A percentile compares a stretch with the other conserved stretches of the same genome.
Conservation (phyloP, 139 green algal genomes). For the Picochlorum sp. region DNA sequence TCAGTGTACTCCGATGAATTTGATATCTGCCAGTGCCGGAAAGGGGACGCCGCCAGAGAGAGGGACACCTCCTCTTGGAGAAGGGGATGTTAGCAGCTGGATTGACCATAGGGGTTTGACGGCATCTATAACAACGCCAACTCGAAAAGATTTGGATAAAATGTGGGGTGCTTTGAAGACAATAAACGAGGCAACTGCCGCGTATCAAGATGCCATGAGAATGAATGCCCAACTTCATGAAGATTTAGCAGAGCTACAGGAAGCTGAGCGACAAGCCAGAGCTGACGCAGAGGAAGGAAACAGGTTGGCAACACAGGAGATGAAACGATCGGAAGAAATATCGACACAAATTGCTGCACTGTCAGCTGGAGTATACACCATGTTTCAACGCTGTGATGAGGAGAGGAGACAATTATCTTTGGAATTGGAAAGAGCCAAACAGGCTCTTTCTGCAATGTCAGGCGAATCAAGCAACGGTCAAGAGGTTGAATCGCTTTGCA, state of each 20-base stretch:
- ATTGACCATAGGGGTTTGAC: conserved; percentile 26
- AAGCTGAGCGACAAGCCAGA: no score
- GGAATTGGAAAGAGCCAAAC: no score
- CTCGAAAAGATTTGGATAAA: conserved; percentile 14
- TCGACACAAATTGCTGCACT: not conserved
- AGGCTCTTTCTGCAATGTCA: no score
- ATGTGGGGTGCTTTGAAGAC: conserved; percentile 20
- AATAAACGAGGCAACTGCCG: not conserved
- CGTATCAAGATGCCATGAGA: conserved; percentile 13
- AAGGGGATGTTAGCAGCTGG: conserved; percentile 22
- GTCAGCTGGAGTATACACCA: not conserved
- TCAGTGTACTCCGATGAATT: conserved; percentile 21
- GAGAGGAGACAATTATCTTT: not conserved
- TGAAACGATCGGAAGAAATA: not conserved
- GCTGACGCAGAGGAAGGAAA: not conserved
- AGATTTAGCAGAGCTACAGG: not conserved
- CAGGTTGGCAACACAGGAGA: not conserved
- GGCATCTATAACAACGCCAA: conserved; percentile 13
- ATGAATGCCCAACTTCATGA: conserved; percentile 10
- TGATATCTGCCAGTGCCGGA: conserved; percentile 6
- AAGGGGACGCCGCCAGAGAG: not conserved
- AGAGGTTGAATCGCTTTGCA: no score
- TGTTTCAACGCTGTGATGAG: conserved; percentile 1
- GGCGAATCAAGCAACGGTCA: no score
- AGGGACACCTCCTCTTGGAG: conserved; percentile 17